These are phyloP conservation scores for Coprinellus micaceus DNA, from an alignment of 768 basidiomycete species.

Conservation along the genomic window DNA sequence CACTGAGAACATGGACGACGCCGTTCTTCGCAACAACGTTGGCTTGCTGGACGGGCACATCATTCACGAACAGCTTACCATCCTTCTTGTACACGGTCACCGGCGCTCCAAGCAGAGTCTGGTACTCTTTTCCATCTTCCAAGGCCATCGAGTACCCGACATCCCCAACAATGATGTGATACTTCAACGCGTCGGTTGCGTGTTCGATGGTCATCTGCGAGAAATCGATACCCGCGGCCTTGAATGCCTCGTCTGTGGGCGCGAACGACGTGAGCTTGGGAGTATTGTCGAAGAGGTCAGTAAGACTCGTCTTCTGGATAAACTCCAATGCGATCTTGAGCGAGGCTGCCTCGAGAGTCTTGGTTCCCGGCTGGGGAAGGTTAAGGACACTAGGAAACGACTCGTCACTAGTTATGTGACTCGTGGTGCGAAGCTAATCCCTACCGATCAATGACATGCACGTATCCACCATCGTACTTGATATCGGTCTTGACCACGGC, in stretches of 20 bases:
- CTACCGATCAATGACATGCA: slow-evolving; percentile 5
- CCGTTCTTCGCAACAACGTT: slow-evolving; percentile 7
- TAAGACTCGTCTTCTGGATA: background rate
- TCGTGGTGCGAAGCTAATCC: background rate
- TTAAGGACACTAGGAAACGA: slow-evolving; percentile 1
- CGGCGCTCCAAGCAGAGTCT: slow-evolving; percentile 1
- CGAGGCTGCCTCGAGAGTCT: background rate
- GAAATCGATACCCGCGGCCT: slow-evolving; percentile 1
- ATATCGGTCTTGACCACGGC: background rate
- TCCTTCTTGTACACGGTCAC: slow-evolving; percentile 2
- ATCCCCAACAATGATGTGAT: slow-evolving; percentile 6
- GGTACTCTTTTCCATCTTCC: slow-evolving; percentile 5
- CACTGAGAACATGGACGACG: slow-evolving; percentile 6
- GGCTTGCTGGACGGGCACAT: slow-evolving; percentile 1
- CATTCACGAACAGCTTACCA: slow-evolving; percentile 4
- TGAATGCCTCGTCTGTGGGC: slow-evolving; percentile 4
- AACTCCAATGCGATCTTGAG: background rate
- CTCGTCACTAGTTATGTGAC: background rate
- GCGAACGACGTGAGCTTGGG: slow-evolving; percentile 4
- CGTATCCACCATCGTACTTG: background rate
- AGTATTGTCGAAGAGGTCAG: background rate
- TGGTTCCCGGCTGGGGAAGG: background rate
- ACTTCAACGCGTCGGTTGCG: slow-evolving; percentile 1
- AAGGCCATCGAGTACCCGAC: slow-evolving; percentile 7
- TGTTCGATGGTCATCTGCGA: background rate